Conservation (phyloP, 192 early-diverging fungal species). For the Rhizophlyctis rosea region DNA sequence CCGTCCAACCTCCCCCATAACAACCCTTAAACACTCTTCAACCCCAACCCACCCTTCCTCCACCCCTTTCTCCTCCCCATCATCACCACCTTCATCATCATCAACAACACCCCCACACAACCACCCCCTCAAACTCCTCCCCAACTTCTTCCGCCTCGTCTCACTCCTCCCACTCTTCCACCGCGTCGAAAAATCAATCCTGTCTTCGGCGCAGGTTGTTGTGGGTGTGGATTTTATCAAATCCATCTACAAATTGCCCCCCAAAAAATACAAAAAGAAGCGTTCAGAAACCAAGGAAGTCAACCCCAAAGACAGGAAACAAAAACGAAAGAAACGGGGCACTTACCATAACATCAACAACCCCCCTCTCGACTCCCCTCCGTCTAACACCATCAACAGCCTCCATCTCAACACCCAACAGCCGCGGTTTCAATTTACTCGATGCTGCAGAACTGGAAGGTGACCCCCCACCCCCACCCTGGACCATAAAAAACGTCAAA, state of each 20-base stretch:
- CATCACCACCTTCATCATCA: background rate
- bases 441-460: background rate
- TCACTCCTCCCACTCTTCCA: constrained; percentile 1
- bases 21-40: background rate
- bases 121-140: constrained; percentile 15
- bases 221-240: constrained; percentile 6
- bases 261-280: background rate
- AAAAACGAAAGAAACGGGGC: background rate
- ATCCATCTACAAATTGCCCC: background rate
- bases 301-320: background rate
- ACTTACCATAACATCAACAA: constrained; percentile 19
- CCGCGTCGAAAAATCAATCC: constrained; percentile 3
- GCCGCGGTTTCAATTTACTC: background rate
- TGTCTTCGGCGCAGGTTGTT: background rate
- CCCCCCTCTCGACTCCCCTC: constrained; percentile 3
- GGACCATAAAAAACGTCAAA: constrained; percentile 86
- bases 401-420: background rate
- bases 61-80: background rate
- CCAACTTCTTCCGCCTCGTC: background rate
- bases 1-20: background rate
- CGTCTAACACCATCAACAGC: background rate
- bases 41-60: background rate
- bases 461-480: constrained; percentile 7
- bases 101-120: background rate
- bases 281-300: too few relatives aligned